Evolutionary conservation across 345 rosid species (phyloP).

Genomic region (Pseudoturritis turrita): DNA sequence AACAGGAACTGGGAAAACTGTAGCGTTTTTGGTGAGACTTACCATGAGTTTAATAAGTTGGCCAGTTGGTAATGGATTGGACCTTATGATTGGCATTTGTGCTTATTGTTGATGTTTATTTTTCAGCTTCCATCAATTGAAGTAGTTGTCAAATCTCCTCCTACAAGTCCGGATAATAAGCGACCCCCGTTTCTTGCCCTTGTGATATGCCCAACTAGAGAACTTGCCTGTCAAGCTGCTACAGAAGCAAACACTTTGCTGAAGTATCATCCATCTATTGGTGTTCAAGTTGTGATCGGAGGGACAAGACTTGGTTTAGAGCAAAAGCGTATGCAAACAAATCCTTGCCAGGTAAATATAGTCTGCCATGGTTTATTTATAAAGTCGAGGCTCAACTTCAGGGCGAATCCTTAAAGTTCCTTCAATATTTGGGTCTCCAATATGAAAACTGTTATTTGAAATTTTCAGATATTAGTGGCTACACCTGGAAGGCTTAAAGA

Average conservation of each 20-base stretch:
- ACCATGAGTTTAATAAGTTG: neutral
- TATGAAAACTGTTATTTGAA: neutral
- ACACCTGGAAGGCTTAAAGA: constrained; percentile 99
- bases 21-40: constrained; percentile 89
- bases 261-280: constrained; percentile 85
- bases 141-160: constrained; percentile 66
- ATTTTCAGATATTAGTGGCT: constrained; percentile 78
- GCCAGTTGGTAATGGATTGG: neutral
- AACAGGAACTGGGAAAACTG: constrained; percentile 96
- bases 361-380: neutral
- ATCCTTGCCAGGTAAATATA: constrained; percentile 78
- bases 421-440: neutral
- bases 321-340: constrained; percentile 86
- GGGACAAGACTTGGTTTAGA: constrained; percentile 89
- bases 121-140: constrained; percentile 94
- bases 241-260: constrained; percentile 71
- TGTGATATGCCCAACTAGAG: constrained; percentile 92
- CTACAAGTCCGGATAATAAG: constrained; percentile 60
- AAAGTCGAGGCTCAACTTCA: neutral
- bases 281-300: constrained; percentile 99
- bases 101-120: constrained; percentile 13
- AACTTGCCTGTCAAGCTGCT: constrained; percentile 95
- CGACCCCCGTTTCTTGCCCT: constrained; percentile 80
- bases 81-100: neutral
- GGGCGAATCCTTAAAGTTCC: neutral